phyloP scores from a whole-genome alignment of 805 yeast genomes.

The Candida sanyiensis region DNA sequence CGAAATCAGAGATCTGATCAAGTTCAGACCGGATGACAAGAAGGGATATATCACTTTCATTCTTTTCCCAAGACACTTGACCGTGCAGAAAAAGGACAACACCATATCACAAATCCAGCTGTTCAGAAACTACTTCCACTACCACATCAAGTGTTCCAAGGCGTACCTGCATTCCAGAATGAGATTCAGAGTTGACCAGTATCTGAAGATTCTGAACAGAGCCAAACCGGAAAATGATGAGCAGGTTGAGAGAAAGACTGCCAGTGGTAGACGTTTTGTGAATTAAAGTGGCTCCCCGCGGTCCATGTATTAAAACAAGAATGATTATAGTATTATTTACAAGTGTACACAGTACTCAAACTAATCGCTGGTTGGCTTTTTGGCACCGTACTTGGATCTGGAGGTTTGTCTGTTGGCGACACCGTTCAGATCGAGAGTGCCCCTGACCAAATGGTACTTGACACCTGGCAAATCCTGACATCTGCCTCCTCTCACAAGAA shows the following conservation, averaged over 20 bases:
- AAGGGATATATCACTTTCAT: constrained; percentile 63
- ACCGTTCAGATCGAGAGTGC: constrained; percentile 87
- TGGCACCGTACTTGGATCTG: constrained; percentile 91
- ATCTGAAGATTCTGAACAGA: constrained; percentile 90
- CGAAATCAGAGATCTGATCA: constrained; percentile 55
- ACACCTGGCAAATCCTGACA: constrained; percentile 98
- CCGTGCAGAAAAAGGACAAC: constrained; percentile 65
- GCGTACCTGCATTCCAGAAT: constrained; percentile 98
- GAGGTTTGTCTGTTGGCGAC: constrained; percentile 89
- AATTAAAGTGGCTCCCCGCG: constrained; percentile 3
- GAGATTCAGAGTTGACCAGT: constrained; percentile 92
- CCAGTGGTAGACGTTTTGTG: constrained; percentile 27
- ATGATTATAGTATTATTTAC: constrained; percentile 9
- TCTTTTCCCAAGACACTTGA: constrained; percentile 74
- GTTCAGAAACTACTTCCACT: constrained; percentile 96
- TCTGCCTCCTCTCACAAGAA: constrained; percentile 96
- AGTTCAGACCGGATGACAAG: constrained; percentile 35
- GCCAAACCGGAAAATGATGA: constrained; percentile 92
- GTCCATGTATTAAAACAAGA: constrained; percentile 6
- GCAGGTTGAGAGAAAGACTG: constrained; percentile 41
- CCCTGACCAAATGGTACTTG: constrained; percentile 88
- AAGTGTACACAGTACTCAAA: constrained; percentile 5
- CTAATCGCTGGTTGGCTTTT: constrained; percentile 56
- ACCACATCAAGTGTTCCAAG: constrained; percentile 96
- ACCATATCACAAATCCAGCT: constrained; percentile 87